Conservation (phyloP, 163 green algal genomes). For the Chloromonas sp. region DNA sequence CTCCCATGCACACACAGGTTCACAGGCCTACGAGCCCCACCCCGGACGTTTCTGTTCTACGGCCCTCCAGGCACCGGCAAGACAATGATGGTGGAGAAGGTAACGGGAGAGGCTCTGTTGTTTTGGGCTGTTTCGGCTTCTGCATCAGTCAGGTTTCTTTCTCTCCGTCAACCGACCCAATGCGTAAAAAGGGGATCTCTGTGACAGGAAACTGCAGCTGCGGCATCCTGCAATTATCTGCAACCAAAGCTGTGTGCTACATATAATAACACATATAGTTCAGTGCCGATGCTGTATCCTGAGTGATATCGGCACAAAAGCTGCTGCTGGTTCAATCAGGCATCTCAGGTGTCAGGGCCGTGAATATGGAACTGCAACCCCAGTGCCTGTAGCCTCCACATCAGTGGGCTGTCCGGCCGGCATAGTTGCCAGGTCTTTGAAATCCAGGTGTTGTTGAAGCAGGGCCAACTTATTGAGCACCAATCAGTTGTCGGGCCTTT, state of each 20-base stretch:
- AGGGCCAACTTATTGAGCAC: too few relatives aligned
- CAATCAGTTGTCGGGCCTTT: too few relatives aligned
- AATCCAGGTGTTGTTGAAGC: too few relatives aligned
- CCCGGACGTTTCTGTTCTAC: conserved; percentile 43
- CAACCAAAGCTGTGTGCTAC: not conserved
- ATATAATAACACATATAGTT: not conserved
- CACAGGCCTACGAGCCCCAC: conserved; percentile 35
- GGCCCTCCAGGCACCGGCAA: conserved; percentile 54
- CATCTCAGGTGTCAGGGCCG: too few relatives aligned
- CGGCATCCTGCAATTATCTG: not conserved
- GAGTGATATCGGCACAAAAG: too few relatives aligned
- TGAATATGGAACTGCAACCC: too few relatives aligned
- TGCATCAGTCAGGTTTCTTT: not conserved
- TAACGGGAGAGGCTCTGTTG: not conserved
- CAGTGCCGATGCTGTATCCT: not conserved
- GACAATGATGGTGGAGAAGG: conserved; percentile 53
- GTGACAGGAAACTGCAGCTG: not conserved
- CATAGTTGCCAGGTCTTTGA: too few relatives aligned
- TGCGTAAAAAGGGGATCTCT: not conserved
- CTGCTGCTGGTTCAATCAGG: too few relatives aligned
- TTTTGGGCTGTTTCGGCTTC: not conserved
- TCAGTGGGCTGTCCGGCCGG: too few relatives aligned
- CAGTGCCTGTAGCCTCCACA: too few relatives aligned
- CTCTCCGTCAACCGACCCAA: not conserved
- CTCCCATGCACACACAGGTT: conserved; percentile 25